Evolutionary conservation across 1,284 basidiomycete species (phyloP).

Genomic region (Tetrapyrgos nigripes): DNA sequence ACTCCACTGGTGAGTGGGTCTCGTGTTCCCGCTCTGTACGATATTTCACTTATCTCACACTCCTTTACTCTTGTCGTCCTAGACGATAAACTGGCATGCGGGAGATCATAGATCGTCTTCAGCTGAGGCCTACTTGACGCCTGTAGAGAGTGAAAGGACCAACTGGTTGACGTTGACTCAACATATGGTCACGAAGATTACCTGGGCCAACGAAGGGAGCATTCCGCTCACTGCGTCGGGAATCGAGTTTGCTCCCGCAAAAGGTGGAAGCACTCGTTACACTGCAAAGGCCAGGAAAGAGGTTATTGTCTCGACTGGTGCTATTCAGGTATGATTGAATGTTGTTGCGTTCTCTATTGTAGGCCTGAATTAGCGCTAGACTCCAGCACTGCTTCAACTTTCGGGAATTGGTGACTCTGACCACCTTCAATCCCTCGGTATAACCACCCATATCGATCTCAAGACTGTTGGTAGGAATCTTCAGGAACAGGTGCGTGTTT

Average conservation of each 20-base stretch:
- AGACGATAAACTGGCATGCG: conserved; percentile 45
- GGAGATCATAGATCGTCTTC: conserved; percentile 42
- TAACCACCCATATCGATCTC: conserved; percentile 42
- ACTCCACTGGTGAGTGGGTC: conserved; percentile 53
- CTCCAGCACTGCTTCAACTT: conserved; percentile 34
- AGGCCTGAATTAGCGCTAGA: neutral
- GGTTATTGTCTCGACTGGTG: conserved; percentile 45
- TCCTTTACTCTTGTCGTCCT: neutral
- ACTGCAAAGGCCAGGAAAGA: conserved; percentile 39
- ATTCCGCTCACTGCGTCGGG: conserved; percentile 40
- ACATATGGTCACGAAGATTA: conserved; percentile 42
- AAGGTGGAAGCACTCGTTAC: conserved; percentile 32
- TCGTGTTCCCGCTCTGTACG: neutral
- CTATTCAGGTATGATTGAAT: conserved; percentile 31
- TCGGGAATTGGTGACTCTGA: conserved; percentile 51
- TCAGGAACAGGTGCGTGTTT: conserved; percentile 47
- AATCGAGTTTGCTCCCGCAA: conserved; percentile 40
- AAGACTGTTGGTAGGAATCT: conserved; percentile 53
- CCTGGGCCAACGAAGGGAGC: conserved; percentile 30
- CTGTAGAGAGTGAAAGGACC: conserved; percentile 37
- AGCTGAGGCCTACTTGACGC: conserved; percentile 42
- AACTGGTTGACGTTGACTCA: conserved; percentile 43
- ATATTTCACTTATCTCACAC: neutral
- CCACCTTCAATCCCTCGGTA: conserved; percentile 45
- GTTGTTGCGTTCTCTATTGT: neutral